A percentile compares a stretch with the other conserved stretches of the same genome.
phyloP scores from a whole-genome alignment of 805 yeast species.

The Metschnikowia aberdeeniae region DNA sequence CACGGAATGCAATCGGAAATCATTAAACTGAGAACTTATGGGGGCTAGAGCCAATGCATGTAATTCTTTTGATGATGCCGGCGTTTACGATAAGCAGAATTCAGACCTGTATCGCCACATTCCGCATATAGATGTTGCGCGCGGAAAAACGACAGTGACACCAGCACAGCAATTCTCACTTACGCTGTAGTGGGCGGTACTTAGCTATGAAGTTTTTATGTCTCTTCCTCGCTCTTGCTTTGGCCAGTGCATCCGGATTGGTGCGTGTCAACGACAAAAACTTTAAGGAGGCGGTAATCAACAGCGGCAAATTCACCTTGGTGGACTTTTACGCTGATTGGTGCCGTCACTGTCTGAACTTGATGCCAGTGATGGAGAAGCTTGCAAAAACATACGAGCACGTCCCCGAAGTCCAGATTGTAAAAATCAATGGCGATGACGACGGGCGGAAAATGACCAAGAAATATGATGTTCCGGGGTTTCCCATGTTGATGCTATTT shows the following conservation, averaged over 20 bases:
- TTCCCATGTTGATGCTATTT: conserved; percentile 61
- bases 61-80: no score
- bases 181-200: not conserved
- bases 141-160: no score
- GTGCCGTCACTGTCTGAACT: conserved; percentile 64
- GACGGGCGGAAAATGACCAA: conserved; percentile 47
- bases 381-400: conserved; percentile 29
- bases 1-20: no score
- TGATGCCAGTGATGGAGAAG: conserved; percentile 43
- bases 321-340: conserved; percentile 58
- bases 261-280: conserved; percentile 45
- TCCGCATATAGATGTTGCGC: no score
- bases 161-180: no score
- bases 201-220: conserved; percentile 7
- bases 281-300: conserved; percentile 53
- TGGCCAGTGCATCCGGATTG: conserved; percentile 23
- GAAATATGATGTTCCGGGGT: conserved; percentile 54
- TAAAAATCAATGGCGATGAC: conserved; percentile 58
- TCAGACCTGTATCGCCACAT: not conserved
- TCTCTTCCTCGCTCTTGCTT: not conserved
- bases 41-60: no score
- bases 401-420: conserved; percentile 41
- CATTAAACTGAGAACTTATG: no score
- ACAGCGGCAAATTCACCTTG: conserved; percentile 47
- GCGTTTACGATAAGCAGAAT: not conserved